Base-by-base conservation (phyloP, 805 yeast genomes). In the Kazachstania viticola region DNA sequence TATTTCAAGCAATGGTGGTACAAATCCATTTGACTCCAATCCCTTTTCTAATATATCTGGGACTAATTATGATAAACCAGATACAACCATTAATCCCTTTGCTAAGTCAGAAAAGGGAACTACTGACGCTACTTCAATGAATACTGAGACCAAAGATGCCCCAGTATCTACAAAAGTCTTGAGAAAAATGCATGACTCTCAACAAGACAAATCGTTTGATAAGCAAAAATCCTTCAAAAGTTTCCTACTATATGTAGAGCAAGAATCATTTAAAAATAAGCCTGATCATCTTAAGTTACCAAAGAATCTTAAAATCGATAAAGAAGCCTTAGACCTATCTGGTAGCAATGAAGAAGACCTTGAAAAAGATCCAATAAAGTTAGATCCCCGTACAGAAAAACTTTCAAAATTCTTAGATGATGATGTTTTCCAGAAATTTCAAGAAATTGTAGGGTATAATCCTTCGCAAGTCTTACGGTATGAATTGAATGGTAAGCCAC, bases 381-480 rank as follows among this genome's bases (percentile, higher is more conserved):
- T 54, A 28, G 61, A 54, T 34, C 64, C 68, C 17, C 66, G 71
- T 29, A 55, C 65, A 1, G 71, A 67, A 35, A 65, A 64, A 27
- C 54, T 75, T 13, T 61, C 73, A 2, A 66, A 64, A 31, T 62
- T 75, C 58, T 56, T 79, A 32, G 80, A 81, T 39, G 95, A 87
- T 50, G 73, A 72, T 35, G 71, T 70, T 5, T 91, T 91, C 56
- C 83, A 81, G 48, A 70, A 75, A 37, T 91, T 91, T 54, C 70
- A 82, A 18, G 77, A 73, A 32, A 63, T 73, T 2, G 79, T 82
- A 9, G 78, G 79, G 9, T 79, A 79, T 48, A 91, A 91, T 48
- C 87, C 96, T 3, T 64, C 67, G 3, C 98, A 91, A 58, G 82
- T 91, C 2, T 61, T 91, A 22, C 69, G 98, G 35, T 87, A 88